phyloP scores from a whole-genome alignment of 805 yeast species.

The Clavispora asparagi region DNA sequence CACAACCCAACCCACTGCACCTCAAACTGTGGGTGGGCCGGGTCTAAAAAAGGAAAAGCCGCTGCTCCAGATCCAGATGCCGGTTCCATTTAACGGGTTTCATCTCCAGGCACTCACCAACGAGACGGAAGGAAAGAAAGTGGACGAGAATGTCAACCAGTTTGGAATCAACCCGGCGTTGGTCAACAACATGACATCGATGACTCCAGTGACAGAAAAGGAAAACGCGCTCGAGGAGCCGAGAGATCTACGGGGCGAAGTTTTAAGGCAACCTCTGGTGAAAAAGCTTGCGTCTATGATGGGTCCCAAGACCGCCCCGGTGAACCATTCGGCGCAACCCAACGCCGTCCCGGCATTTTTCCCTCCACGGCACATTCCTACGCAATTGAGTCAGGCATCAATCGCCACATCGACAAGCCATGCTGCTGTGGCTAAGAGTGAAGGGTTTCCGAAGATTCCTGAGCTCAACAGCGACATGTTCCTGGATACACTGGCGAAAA shows the following conservation, averaged over 20 bases:
- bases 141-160: conserved; percentile 50
- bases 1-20: not conserved
- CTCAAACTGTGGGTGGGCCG: not conserved
- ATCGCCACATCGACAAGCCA: not conserved
- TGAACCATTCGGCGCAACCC: not conserved
- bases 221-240: conserved; percentile 18
- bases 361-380: not conserved
- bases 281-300: conserved; percentile 1
- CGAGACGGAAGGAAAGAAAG: conserved; percentile 15
- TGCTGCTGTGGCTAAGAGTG: not conserved
- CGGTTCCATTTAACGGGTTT: conserved; percentile 50
- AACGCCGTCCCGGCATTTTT: not conserved
- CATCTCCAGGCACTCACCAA: conserved; percentile 32
- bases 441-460: conserved; percentile 34
- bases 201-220: conserved; percentile 78
- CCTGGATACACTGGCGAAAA: conserved; percentile 31
- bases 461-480: conserved; percentile 33
- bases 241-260: not conserved
- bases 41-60: conserved; percentile 42
- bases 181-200: conserved; percentile 50
- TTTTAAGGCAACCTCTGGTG: not conserved
- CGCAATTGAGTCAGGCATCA: not conserved
- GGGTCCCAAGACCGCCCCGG: conserved; percentile 3
- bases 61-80: conserved; percentile 67
- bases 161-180: conserved; percentile 58